Percentiles rank a stretch among this genome's conserved stretches.
Conservation (phyloP, 257 asterid species). For the Solanum chilense region DNA sequence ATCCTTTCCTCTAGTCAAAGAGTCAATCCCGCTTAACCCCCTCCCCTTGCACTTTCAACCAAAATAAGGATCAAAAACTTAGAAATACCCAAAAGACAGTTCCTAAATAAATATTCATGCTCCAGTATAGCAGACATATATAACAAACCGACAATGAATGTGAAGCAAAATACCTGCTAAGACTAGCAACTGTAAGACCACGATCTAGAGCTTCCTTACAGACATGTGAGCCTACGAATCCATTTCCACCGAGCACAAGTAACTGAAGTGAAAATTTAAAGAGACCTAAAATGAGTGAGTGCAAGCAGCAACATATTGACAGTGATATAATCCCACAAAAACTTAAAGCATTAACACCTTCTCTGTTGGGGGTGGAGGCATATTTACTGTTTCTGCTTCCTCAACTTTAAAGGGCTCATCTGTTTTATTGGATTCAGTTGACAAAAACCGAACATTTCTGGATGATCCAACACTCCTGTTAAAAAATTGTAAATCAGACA, state of each 20-base stretch:
- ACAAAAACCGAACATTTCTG: constrained; percentile 40
- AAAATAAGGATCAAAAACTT: background rate
- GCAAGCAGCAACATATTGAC: background rate
- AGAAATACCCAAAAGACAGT: background rate
- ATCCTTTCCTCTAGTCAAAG: background rate
- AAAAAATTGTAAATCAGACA: background rate
- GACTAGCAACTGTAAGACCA: constrained; percentile 79
- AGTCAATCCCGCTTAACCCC: background rate
- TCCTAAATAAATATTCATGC: background rate
- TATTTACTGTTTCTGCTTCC: constrained; percentile 79
- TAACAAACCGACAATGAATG: background rate
- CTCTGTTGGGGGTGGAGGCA: constrained; percentile 77
- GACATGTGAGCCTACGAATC: constrained; percentile 92
- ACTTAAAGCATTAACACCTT: constrained; percentile 35
- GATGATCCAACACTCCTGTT: constrained; percentile 26
- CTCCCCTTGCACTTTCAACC: background rate
- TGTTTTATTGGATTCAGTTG: constrained; percentile 29
- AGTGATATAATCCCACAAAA: background rate
- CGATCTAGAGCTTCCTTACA: constrained; percentile 80
- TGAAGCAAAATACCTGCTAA: constrained; percentile 54
- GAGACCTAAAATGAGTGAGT: background rate
- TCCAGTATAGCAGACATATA: background rate
- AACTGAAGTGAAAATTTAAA: constrained; percentile 34
- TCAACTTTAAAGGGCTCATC: constrained; percentile 45
- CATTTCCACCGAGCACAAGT: constrained; percentile 97